Evolutionary conservation across 805 yeast genomes (phyloP).

Genomic region (Pichia californica): DNA sequence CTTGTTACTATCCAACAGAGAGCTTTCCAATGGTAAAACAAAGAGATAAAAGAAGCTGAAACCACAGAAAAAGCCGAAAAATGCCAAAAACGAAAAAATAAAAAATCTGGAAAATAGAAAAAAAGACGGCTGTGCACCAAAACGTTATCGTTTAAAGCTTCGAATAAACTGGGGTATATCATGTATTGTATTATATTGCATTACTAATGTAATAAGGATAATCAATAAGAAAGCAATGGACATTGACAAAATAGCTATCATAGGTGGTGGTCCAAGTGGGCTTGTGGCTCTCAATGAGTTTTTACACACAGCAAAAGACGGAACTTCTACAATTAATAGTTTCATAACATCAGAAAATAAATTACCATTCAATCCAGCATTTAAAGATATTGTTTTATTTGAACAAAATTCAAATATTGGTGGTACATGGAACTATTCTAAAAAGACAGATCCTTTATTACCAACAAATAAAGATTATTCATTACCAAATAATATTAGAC

Average conservation of each 20-base stretch:
- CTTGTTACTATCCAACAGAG: no score
- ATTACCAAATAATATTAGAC: constrained; percentile 12
- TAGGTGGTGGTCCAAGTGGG: constrained; percentile 36
- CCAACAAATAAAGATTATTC: constrained; percentile 7
- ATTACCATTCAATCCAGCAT: constrained; percentile 22
- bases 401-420: constrained; percentile 35
- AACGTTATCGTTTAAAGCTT: no score
- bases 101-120: no score
- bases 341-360: neutral
- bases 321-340: constrained; percentile 19
- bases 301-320: constrained; percentile 24
- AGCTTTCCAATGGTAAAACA: no score
- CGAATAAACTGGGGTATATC: no score
- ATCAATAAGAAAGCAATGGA: no score
- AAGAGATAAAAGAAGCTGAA: no score
- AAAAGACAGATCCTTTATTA: constrained; percentile 2
- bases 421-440: constrained; percentile 33
- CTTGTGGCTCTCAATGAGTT: constrained; percentile 27
- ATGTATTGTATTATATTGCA: no score
- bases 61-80: no score
- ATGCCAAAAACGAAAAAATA: no score
- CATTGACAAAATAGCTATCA: constrained; percentile 29
- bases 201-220: no score
- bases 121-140: no score
- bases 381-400: constrained; percentile 32